Percentiles rank a stretch among this genome's conserved stretches.
phyloP scores from a whole-genome alignment of 2,329 filamentous ascomycete species.

The Colletotrichum shisoi region DNA sequence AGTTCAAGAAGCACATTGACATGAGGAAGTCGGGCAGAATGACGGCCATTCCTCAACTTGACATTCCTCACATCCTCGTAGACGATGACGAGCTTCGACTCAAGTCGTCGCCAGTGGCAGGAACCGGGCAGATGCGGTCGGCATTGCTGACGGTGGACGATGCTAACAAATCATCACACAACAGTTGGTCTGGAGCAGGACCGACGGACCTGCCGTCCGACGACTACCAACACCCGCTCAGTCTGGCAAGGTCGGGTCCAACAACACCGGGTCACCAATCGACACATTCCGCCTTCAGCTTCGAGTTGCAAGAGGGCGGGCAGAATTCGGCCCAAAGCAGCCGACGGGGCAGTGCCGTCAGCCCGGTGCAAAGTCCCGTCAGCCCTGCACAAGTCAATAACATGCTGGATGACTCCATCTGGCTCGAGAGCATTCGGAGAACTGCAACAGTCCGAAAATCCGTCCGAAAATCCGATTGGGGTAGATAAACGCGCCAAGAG shows the following conservation, averaged over 20 bases:
- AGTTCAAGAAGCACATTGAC: constrained; percentile 79
- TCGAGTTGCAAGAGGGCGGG: constrained; percentile 61
- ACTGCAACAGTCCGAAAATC: constrained; percentile 75
- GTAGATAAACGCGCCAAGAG: constrained; percentile 19
- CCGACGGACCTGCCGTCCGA: constrained; percentile 53
- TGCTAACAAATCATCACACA: constrained; percentile 49
- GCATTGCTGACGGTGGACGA: constrained; percentile 51
- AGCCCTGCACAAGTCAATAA: constrained; percentile 81
- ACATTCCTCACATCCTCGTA: constrained; percentile 88
- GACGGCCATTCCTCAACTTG: constrained; percentile 78
- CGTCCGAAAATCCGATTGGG: constrained; percentile 42
- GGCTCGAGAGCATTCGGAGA: constrained; percentile 90
- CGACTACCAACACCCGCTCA: constrained; percentile 60
- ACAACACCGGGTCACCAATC: constrained; percentile 53
- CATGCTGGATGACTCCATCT: constrained; percentile 86
- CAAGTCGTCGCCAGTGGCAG: constrained; percentile 37
- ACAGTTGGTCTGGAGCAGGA: constrained; percentile 54
- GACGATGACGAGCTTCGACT: constrained; percentile 66
- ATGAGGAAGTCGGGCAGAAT: constrained; percentile 78
- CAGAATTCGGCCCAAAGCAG: constrained; percentile 54
- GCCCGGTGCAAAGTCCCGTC: constrained; percentile 69
- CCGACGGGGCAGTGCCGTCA: constrained; percentile 73
- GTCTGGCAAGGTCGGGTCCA: constrained; percentile 59
- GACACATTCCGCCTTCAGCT: constrained; percentile 65
- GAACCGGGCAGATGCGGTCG: constrained; percentile 44